phyloP scores from a whole-genome alignment of 1,139 yeast species.

The Schizosaccharomyces versatilis region DNA sequence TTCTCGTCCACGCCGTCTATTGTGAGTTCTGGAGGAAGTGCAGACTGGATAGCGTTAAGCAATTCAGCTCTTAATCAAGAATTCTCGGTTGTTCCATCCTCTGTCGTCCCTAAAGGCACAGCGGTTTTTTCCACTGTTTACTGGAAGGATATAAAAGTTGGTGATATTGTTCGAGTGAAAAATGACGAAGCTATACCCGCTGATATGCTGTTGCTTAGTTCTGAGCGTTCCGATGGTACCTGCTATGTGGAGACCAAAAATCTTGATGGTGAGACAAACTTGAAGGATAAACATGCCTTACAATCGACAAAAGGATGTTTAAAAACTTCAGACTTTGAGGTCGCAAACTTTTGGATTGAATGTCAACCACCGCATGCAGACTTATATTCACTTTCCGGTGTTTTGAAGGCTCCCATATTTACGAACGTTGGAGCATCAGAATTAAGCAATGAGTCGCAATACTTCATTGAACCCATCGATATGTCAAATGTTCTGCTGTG shows the following conservation, averaged over 20 bases:
- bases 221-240: slow-evolving; percentile 73
- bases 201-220: slow-evolving; percentile 54
- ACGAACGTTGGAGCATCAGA: slow-evolving; percentile 11
- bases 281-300: slow-evolving; percentile 58
- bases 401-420: slow-evolving; percentile 33
- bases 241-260: slow-evolving; percentile 89
- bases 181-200: slow-evolving; percentile 89
- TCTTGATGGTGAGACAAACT: slow-evolving; percentile 87
- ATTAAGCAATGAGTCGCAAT: slow-evolving; percentile 11
- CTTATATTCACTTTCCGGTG: slow-evolving; percentile 70
- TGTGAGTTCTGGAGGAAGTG: no score
- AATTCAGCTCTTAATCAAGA: no score
- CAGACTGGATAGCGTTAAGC: no score
- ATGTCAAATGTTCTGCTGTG: slow-evolving; percentile 64
- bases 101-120: slow-evolving; percentile 14
- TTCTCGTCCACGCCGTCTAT: no score
- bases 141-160: slow-evolving; percentile 82
- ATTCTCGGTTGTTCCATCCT: no score
- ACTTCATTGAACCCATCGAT: slow-evolving; percentile 41
- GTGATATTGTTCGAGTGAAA: slow-evolving; percentile 66
- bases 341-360: slow-evolving; percentile 62
- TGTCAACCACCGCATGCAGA: slow-evolving; percentile 78
- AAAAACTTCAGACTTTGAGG: slow-evolving; percentile 50
- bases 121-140: slow-evolving; percentile 41
- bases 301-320: slow-evolving; percentile 43